These are phyloP conservation scores for Ophiostoma populinum DNA, from an alignment of 2,329 filamentous ascomycete genomes.

Conservation along the genomic window DNA sequence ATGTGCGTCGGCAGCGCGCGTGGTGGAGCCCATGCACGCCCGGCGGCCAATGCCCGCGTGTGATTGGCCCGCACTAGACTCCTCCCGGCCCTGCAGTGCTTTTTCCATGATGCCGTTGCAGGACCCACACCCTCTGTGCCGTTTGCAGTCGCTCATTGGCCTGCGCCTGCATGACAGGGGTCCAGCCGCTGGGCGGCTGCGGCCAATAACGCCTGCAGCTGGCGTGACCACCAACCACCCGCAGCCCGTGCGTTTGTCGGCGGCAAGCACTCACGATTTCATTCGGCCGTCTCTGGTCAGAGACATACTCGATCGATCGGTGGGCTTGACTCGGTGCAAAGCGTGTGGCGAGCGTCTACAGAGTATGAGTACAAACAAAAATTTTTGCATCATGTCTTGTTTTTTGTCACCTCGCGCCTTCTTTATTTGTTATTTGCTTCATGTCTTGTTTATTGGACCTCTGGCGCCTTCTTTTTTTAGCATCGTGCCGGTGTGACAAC, in stretches of 20 bases:
- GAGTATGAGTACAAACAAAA: too few species aligned
- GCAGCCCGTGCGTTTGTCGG: constrained; percentile 22
- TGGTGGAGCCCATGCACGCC: neutral
- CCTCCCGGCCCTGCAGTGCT: constrained; percentile 5
- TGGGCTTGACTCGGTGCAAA: too few species aligned
- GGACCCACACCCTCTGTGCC: constrained; percentile 12
- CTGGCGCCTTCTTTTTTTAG: too few species aligned
- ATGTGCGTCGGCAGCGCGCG: constrained; percentile 9
- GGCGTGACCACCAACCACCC: constrained; percentile 24
- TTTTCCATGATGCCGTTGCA: constrained; percentile 6
- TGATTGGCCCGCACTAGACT: constrained; percentile 6
- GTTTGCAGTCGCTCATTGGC: constrained; percentile 23
- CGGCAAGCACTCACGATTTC: too few species aligned
- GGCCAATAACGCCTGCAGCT: constrained; percentile 21
- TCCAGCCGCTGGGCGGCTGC: neutral
- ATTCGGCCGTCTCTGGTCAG: too few species aligned
- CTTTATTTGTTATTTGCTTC: neutral
- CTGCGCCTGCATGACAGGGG: constrained; percentile 10
- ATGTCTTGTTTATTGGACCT: neutral
- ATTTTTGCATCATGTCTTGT: too few species aligned
- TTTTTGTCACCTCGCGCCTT: too few species aligned
- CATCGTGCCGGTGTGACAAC: too few species aligned
- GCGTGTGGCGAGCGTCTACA: too few species aligned
- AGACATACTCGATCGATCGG: too few species aligned
- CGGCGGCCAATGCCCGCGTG: constrained; percentile 6